Base-by-base conservation (phyloP, 371 early-diverging fungal genomes). In the Dinochytrium kinnereticum region DNA sequence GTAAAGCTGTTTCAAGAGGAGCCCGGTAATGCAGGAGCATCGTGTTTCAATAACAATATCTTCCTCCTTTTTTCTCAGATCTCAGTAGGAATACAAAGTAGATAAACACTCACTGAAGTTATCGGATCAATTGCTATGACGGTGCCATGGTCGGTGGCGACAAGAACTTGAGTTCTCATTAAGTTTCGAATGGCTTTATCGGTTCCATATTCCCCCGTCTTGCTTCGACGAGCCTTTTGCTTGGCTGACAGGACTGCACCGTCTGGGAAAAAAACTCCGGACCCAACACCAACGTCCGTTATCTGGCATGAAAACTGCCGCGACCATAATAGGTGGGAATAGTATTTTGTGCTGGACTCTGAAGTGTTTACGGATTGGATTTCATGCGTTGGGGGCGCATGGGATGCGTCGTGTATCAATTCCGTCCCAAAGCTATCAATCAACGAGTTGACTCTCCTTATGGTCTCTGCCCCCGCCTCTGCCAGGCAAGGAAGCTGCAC, bases 31-130 rank as follows among this genome's bases (percentile, higher is more conserved):
- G 64, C 64, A 64, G 13, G 64, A 3, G 64, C 64, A 5, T 37
- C 37, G 15, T 5, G 64, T 34, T 30, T 64, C 64, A 30, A 64
- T 34, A 17, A 24, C 36, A 37, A 64, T 36, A 64, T 64, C 64
- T 19, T 34, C 10, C 28, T 30, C 64, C 36, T 34, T 30, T 36
- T 31, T 10, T 15, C 26, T 37, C 24, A 64, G 26, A 30, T 15
- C 57, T 13, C 13, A 30, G 57, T 55, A 17, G 30, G 10, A 30
- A 55, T 55, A n/a, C n/a, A n/a, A n/a, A n/a, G 17, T 30, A 13
- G 28, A 55, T 24, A 55, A 24, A 17, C 13, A 13, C 30, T 55
- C 28, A 30, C 28, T 28, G n/a, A n/a, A n/a, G n/a, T n/a, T 28
- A 15, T 30, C 28, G 57, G 57, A 26, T 64, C 33, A 13, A 64